Base-by-base conservation (phyloP, 345 rosid species). In the Arabidopsis arenosa region DNA sequence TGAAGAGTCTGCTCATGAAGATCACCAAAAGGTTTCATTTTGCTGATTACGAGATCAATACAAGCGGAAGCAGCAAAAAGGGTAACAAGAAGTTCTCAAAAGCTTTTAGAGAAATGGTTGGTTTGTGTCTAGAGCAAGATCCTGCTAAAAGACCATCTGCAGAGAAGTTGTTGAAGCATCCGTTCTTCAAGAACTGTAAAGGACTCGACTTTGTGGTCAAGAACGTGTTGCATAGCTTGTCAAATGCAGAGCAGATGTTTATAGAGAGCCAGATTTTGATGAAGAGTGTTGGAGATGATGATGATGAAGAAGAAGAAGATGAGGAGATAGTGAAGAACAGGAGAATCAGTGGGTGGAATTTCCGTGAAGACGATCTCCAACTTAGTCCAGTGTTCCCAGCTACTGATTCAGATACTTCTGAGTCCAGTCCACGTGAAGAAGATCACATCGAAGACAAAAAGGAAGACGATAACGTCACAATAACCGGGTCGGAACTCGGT, bases 271-370 rank as follows among this genome's bases (percentile, higher is more conserved):
- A 78, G 78, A 35, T 26, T 47, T 9, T 75, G 2, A 21, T 21
- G 13, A 65, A 60, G 36, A 53, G 37, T 8, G 68, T 18, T 15
- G 80, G 18, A 32, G 66, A 59, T 37, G 77, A 55, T 14, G 52
- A 67, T 11, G 84, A 77, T 7, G 80, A 83, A 0, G 76, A 33
- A 0, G 76, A 33, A 2, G 80, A 45, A 2, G 80, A 77, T 2
- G 79, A 54, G 2, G 80, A 75, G 39, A 48, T 36, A 14, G 84
- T 66, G 60, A 91, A 83, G 83, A 81, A 74, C 14, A 87, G 98
- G 63, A 91, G 98, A 76, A 88, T 91, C 39, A 89, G 98, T 44
- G 97, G 95, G 9, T 92, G 98, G 98, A 92, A 90, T 35, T 94
- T 92, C 79, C 82, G 89, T 11, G 89, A 88, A 79, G 89, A 88